Evolutionary conservation across 805 yeast species (phyloP).

Genomic region (Kuraishia molischiana): DNA sequence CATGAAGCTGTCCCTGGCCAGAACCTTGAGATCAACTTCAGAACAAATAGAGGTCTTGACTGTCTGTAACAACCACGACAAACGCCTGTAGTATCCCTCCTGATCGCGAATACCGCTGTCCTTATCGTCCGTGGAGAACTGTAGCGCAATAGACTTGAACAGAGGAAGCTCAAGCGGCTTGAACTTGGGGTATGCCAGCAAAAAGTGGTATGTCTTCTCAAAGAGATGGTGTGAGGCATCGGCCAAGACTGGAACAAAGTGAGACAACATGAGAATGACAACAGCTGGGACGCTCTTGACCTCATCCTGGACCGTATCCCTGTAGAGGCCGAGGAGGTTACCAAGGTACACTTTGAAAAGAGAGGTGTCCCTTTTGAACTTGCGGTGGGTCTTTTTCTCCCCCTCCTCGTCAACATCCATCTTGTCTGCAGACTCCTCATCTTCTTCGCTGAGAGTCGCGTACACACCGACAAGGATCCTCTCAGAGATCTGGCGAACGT

Average conservation of each 20-base stretch:
- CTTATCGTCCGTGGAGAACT: conserved; percentile 19
- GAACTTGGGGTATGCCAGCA: conserved; percentile 44
- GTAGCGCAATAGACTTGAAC: conserved; percentile 25
- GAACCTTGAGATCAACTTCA: conserved; percentile 39
- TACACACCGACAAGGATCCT: conserved; percentile 35
- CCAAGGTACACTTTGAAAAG: conserved; percentile 45
- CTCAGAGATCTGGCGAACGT: conserved; percentile 25
- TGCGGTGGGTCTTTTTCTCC: conserved; percentile 5
- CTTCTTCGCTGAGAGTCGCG: conserved; percentile 27
- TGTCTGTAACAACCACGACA: conserved; percentile 55
- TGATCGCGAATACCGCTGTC: conserved; percentile 25
- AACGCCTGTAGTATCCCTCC: conserved; percentile 36
- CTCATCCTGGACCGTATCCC: conserved; percentile 8
- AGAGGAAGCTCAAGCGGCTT: conserved; percentile 35
- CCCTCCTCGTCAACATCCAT: background rate
- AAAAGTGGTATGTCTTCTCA: conserved; percentile 60
- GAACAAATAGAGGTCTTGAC: conserved; percentile 37
- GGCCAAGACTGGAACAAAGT: conserved; percentile 43
- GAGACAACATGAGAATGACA: conserved; percentile 45
- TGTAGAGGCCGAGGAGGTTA: conserved; percentile 22
- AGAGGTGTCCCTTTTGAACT: conserved; percentile 36
- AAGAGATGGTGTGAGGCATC: conserved; percentile 70
- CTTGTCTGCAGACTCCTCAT: conserved; percentile 14
- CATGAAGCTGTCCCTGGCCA: conserved; percentile 44
- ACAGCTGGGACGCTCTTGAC: conserved; percentile 28